Evolutionary conservation across 2,329 filamentous ascomycete genomes (phyloP).

Genomic region (Pyricularia grisea): DNA sequence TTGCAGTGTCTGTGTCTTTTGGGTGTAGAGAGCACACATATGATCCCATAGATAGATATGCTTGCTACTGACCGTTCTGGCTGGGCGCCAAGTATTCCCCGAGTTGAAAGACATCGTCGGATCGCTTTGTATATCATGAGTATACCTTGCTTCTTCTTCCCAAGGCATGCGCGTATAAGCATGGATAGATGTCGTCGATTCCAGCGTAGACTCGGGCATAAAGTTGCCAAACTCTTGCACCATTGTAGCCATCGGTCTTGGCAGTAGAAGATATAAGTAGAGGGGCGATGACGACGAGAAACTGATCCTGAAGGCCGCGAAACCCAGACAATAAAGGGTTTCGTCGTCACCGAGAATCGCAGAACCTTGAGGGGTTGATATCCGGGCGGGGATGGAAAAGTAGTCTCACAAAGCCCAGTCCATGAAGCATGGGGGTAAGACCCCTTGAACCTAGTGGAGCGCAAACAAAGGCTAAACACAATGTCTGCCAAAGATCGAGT

Average conservation of each 20-base stretch:
- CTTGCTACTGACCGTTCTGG: background rate
- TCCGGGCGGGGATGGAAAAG: background rate
- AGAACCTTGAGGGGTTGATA: background rate
- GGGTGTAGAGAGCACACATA: background rate
- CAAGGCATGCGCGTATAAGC: background rate
- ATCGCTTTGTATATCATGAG: background rate
- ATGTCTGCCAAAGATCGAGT: background rate
- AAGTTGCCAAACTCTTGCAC: background rate
- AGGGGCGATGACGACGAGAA: background rate
- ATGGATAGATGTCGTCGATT: background rate
- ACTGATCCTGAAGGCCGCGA: background rate
- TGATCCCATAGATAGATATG: background rate
- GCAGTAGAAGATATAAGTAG: background rate
- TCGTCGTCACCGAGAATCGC: background rate
- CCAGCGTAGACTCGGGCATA: background rate
- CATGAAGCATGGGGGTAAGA: background rate
- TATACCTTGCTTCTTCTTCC: background rate
- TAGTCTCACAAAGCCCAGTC: background rate
- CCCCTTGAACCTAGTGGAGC: background rate
- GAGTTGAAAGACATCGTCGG: background rate
- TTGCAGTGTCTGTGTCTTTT: background rate
- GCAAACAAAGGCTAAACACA: background rate
- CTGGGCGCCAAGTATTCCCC: background rate
- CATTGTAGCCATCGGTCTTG: background rate
- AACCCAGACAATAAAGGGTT: background rate